Conservation (phyloP, 2,329 filamentous ascomycete genomes). For the Fusarium praegraminearum region DNA sequence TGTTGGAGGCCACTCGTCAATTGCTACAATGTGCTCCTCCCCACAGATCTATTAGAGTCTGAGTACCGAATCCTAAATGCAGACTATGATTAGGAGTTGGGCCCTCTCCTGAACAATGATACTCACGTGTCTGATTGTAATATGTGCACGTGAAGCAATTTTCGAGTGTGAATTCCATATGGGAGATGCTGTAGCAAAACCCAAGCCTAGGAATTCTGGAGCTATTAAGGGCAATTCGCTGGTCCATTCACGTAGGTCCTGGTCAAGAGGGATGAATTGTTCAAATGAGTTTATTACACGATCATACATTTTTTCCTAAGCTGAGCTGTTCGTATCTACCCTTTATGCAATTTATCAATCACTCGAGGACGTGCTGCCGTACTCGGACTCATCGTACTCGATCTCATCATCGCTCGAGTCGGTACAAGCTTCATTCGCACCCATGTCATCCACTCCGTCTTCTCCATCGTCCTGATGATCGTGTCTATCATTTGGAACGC, state of each 20-base stretch:
- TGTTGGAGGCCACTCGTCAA: too few relatives aligned
- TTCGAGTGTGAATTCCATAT: not conserved
- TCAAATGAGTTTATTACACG: not conserved
- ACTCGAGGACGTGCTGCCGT: slow-evolving; percentile 26
- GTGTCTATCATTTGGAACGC: not conserved
- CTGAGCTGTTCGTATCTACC: not conserved
- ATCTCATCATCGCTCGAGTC: slow-evolving; percentile 42
- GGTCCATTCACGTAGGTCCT: not conserved
- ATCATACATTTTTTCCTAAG: not conserved
- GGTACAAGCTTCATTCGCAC: slow-evolving; percentile 40
- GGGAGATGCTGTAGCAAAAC: not conserved
- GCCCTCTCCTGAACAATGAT: not conserved
- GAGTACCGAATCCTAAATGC: not conserved
- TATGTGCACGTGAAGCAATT: not conserved
- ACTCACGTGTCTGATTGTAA: too few relatives aligned
- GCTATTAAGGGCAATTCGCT: not conserved
- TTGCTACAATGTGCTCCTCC: not conserved
- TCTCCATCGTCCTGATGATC: slow-evolving; percentile 29
- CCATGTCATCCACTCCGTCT: slow-evolving; percentile 47
- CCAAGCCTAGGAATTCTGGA: not conserved
- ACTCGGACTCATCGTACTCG: slow-evolving; percentile 45
- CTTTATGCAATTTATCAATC: not conserved
- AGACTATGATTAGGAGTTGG: not conserved
- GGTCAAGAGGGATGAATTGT: not conserved
- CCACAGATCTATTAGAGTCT: not conserved